Conservation (phyloP, 768 basidiomycete species). For the Auricularia cornea region DNA sequence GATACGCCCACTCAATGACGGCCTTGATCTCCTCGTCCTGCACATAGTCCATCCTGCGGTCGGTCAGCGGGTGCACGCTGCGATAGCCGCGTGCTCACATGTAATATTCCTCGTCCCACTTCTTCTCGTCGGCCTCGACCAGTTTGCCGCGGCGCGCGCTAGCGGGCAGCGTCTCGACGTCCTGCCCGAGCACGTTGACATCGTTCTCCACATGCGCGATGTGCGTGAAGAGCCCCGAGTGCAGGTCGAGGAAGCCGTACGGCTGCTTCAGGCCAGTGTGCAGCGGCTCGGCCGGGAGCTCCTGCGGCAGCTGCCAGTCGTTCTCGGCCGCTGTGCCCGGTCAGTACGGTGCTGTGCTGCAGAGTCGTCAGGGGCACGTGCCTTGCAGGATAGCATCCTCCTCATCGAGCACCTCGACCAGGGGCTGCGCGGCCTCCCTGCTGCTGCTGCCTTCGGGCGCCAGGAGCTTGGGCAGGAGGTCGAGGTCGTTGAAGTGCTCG, state of each 20-base stretch:
- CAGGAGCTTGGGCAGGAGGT: conserved; percentile 67
- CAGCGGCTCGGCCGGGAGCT: conserved; percentile 36
- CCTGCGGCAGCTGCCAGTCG: conserved; percentile 72
- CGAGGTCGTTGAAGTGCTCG: conserved; percentile 66
- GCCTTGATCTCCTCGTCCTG: conserved; percentile 72
- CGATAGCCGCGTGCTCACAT: conserved; percentile 41
- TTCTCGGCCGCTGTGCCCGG: conserved; percentile 54
- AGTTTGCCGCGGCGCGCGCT: conserved; percentile 47
- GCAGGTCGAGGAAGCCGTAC: conserved; percentile 72
- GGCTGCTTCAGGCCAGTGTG: conserved; percentile 36
- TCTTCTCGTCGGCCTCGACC: conserved; percentile 56
- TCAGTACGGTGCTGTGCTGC: conserved; percentile 5
- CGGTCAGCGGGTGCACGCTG: background rate
- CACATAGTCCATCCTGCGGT: conserved; percentile 65
- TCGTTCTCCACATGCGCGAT: conserved; percentile 72
- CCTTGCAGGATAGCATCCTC: conserved; percentile 41
- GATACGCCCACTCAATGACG: conserved; percentile 58
- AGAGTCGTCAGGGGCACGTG: conserved; percentile 15
- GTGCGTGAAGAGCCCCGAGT: conserved; percentile 69
- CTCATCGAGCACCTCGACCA: conserved; percentile 50
- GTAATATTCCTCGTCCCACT: conserved; percentile 81
- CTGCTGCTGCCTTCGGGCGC: conserved; percentile 46
- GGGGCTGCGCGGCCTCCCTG: conserved; percentile 20
- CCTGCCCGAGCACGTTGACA: conserved; percentile 65
- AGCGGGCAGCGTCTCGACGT: conserved; percentile 48